Base-by-base conservation (phyloP, 2,329 filamentous ascomycete genomes). In the Pseudogymnoascus sp. region DNA sequence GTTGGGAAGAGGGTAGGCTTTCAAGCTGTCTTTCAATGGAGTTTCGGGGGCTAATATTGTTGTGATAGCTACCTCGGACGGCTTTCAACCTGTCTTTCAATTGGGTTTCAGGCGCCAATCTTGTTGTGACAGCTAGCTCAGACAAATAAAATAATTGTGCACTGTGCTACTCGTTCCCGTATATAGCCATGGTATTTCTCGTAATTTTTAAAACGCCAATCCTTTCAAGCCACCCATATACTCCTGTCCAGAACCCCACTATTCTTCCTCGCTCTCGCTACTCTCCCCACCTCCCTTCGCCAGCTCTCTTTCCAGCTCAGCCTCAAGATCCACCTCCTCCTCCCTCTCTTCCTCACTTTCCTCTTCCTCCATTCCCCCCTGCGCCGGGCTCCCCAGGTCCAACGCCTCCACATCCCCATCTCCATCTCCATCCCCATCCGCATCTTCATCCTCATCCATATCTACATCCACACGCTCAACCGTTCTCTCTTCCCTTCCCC, bases 371-470 rank as follows among this genome's bases (percentile, higher is more conserved):
- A 67, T 63, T 40, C 67, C 69, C 25, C 21, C 38, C 5, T 38
- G 23, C 5, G 23, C 23, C 16, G 67, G 34, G 3, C 80, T 80
- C 43, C 82, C 78, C 0, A 82, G 82, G 12, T 79, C 77, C 28
- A 82, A 79, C 49, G 75, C 76, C 59, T 81, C 79, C 16, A 75
- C 78, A 59, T 78, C 81, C 34, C 80, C 63, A 70, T 80, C 79
- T 12, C 73, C 77, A n/a, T 76, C 63, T 12, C 73, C 77, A n/a
- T 76, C 63, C 8, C 21, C 61, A 43, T 66, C 66, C 12, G 70
- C 72, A 49, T 43, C 74, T 71, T 23, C 71, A 77, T 40, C 78
- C 79, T 31, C 69, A 73, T 60, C 79, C 78, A 12, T 78, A 78
- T 56, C 80, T 73, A 21, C 75, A 67, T 21, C 18, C 9, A 42